These are phyloP conservation scores for Porcisia deanei DNA, from an alignment of 208 protist genomes.

Conservation along the genomic window DNA sequence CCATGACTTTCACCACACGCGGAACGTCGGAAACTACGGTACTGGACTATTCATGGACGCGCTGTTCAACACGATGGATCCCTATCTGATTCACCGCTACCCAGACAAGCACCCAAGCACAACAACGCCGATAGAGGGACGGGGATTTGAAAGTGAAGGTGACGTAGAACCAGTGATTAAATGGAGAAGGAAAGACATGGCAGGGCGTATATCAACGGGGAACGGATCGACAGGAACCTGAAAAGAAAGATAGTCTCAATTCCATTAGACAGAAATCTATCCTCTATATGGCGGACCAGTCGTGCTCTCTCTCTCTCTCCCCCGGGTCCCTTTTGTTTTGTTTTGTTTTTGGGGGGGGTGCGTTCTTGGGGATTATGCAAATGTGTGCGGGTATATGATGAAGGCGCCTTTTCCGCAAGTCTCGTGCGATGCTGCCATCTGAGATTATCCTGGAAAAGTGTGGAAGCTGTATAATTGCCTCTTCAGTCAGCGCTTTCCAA, in stretches of 20 bases:
- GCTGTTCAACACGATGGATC: conserved; percentile 54
- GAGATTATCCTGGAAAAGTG: too few relatives aligned
- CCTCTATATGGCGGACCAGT: not conserved
- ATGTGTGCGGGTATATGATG: not conserved
- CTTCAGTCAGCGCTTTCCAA: too few relatives aligned
- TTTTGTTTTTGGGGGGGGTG: not conserved
- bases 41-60: conserved; percentile 47
- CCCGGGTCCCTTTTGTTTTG: not conserved
- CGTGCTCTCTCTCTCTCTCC: not conserved
- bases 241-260: too few relatives aligned
- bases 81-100: conserved; percentile 39
- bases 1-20: conserved; percentile 75
- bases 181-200: not conserved
- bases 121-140: conserved; percentile 14
- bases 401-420: not conserved
- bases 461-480: not conserved
- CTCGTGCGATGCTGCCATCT: not conserved
- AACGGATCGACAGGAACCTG: too few relatives aligned
- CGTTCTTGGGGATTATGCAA: too few relatives aligned
- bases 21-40: conserved; percentile 67
- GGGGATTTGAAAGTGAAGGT: conserved; percentile 4
- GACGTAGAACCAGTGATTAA: conserved; percentile 12
- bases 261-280: too few relatives aligned
- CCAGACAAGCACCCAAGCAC: conserved; percentile 16
- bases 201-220: too few relatives aligned